A percentile compares a stretch with the other conserved stretches of the same genome.
Evolutionary conservation across 1,139 yeast species (phyloP).

Genomic region (Yamadazyma siamensis): DNA sequence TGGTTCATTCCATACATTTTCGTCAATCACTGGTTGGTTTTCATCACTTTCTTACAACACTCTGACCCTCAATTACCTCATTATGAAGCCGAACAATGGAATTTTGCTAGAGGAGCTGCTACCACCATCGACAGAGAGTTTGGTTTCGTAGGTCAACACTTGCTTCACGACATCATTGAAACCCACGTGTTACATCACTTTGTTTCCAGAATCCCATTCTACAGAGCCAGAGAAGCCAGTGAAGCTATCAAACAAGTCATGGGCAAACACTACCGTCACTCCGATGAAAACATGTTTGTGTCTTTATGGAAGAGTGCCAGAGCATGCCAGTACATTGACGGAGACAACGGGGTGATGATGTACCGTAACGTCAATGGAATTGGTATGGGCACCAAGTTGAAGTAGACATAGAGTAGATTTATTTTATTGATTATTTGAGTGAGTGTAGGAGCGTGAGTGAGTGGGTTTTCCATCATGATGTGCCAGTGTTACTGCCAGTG

Average conservation of each 20-base stretch:
- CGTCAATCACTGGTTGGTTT: conserved; percentile 64
- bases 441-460: too few species aligned
- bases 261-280: conserved; percentile 54
- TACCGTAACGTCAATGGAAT: conserved; percentile 52
- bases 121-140: conserved; percentile 61
- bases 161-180: conserved; percentile 63
- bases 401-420: too few species aligned
- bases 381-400: conserved; percentile 26
- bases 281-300: conserved; percentile 56
- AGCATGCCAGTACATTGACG: conserved; percentile 59
- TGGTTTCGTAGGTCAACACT: conserved; percentile 55
- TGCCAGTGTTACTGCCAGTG: too few species aligned
- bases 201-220: conserved; percentile 60
- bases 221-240: conserved; percentile 59
- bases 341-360: conserved; percentile 59
- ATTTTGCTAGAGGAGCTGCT: conserved; percentile 65
- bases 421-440: too few species aligned
- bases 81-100: conserved; percentile 56
- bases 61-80: conserved; percentile 59
- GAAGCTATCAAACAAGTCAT: conserved; percentile 56
- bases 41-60: conserved; percentile 60
- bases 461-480: too few species aligned
- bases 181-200: conserved; percentile 64
- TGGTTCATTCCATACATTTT: conserved; percentile 56
- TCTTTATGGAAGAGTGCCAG: conserved; percentile 56